Evolutionary conservation across 169 alveolate genomes (phyloP), one percentile per base, ranked within the genome.

Genomic region (Plasmodium vinckei): DNA sequence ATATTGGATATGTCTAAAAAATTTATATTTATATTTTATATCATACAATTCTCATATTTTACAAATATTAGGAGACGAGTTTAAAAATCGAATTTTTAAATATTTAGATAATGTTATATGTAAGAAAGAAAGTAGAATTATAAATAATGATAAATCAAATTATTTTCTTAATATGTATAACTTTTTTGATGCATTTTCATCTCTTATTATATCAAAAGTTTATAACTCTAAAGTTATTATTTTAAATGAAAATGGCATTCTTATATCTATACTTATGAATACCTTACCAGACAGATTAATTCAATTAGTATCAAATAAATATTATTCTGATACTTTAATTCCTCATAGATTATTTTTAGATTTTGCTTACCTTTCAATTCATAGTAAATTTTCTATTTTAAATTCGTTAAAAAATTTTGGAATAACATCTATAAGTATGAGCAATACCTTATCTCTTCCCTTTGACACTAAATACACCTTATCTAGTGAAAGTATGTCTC

Each of bases 231-330:
- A 65, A 56, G 72, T 82, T 33, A 23, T 47, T 27, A 82, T 82
- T 53, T 82, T 82, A 67, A 82, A 82, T 49, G 90, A 82, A 82
- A 82, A 82, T 53, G 90, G 90, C 2, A 67, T 82, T 27, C 71
- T 82, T 17, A 82, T 61, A 67, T 82, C 90, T 57, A 67, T 82
- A 15, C 72, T 17, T 12, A 67, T 67, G 3, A 67, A 82, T 56
- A 67, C 90, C 5, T 44, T 67, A 13, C 84, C 82, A 12, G 82
- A 82, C 53, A 65, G 57, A 13, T 12, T 42, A 5, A 82, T 82
- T 54, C 90, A 82, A 61, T 49, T 82, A 9, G 84, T 82, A 19
- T 67, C 90, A n/a, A 82, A 79, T 19, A 82, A 82, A 25, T 82
- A 82, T 82, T 82, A 67, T 47, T 67, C 90, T 1, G 67, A 17